Percentiles rank a stretch among this genome's conserved stretches.
phyloP scores from a whole-genome alignment of 2,329 filamentous ascomycete genomes.

The Fusarium dlaminii region DNA sequence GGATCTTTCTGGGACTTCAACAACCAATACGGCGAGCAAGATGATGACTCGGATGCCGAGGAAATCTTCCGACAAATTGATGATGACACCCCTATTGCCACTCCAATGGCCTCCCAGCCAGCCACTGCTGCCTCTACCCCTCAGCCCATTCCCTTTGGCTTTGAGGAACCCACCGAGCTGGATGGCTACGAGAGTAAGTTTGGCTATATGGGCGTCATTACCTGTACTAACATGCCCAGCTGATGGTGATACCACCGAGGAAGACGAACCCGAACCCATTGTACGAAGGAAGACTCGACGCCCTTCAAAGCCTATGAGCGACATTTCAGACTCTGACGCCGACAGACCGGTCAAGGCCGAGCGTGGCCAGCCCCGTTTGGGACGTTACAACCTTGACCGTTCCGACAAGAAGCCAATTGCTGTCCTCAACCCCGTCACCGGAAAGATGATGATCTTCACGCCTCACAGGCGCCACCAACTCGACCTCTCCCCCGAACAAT shows the following conservation, averaged over 20 bases:
- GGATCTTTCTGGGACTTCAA: slow-evolving; percentile 72
- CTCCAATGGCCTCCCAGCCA: slow-evolving; percentile 49
- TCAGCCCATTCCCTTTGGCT: slow-evolving; percentile 35
- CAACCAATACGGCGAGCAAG: slow-evolving; percentile 55
- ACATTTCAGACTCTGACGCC: slow-evolving; percentile 61
- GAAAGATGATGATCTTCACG: slow-evolving; percentile 72
- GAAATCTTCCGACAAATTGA: slow-evolving; percentile 50
- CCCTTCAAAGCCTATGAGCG: slow-evolving; percentile 49
- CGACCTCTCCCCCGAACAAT: slow-evolving; percentile 65
- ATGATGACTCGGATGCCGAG: slow-evolving; percentile 54
- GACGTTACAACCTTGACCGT: slow-evolving; percentile 64
- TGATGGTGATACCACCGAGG: slow-evolving; percentile 71
- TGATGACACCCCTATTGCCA: slow-evolving; percentile 55
- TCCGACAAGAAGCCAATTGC: slow-evolving; percentile 67
- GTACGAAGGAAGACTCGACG: slow-evolving; percentile 59
- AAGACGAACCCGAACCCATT: slow-evolving; percentile 63
- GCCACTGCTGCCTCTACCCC: slow-evolving; percentile 38
- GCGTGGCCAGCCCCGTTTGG: slow-evolving; percentile 63
- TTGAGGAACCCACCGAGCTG: slow-evolving; percentile 54
- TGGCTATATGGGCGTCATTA: slow-evolving; percentile 20
- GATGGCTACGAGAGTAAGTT: slow-evolving; percentile 71
- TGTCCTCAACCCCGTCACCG: slow-evolving; percentile 64
- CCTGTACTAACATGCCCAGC: slow-evolving; percentile 57
- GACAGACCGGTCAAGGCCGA: slow-evolving; percentile 57
- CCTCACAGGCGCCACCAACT: slow-evolving; percentile 59